Evolutionary conservation across 805 yeast species (phyloP).

Genomic region (Ogataea paraovalis): DNA sequence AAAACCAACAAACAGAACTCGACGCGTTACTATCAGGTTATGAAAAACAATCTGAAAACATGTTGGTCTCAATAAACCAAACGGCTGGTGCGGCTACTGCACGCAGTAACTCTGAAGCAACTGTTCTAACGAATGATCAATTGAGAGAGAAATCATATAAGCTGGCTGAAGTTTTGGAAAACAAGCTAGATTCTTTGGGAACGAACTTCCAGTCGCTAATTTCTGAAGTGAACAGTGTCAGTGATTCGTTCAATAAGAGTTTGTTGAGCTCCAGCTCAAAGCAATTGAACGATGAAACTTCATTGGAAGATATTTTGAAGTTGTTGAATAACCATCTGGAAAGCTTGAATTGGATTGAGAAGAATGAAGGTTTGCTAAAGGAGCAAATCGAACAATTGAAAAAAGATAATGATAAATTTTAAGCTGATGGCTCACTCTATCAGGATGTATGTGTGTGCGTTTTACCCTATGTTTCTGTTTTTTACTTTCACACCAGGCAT

Average conservation of each 20-base stretch:
- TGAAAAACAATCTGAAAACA: slow-evolving; percentile 64
- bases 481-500: not conserved
- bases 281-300: slow-evolving; percentile 22
- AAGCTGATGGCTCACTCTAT: not conserved
- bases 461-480: not conserved
- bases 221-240: slow-evolving; percentile 76
- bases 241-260: slow-evolving; percentile 72
- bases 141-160: slow-evolving; percentile 87
- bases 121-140: slow-evolving; percentile 62
- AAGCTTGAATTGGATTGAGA: slow-evolving; percentile 83
- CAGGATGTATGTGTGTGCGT: not conserved
- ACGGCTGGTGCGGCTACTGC: not conserved
- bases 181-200: slow-evolving; percentile 73
- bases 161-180: slow-evolving; percentile 81
- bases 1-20: slow-evolving; percentile 87
- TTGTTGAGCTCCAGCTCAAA: slow-evolving; percentile 30
- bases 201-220: slow-evolving; percentile 71
- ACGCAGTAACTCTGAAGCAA: slow-evolving; percentile 10
- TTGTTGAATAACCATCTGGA: slow-evolving; percentile 85
- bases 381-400: slow-evolving; percentile 50
- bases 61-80: slow-evolving; percentile 35
- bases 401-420: slow-evolving; percentile 2
- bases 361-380: slow-evolving; percentile 63
- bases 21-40: slow-evolving; percentile 78
- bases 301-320: slow-evolving; percentile 68